A percentile compares a stretch with the other conserved stretches of the same genome.
These are phyloP conservation scores for Microcos paniculata DNA, from an alignment of 345 rosid species.

Conservation along the genomic window DNA sequence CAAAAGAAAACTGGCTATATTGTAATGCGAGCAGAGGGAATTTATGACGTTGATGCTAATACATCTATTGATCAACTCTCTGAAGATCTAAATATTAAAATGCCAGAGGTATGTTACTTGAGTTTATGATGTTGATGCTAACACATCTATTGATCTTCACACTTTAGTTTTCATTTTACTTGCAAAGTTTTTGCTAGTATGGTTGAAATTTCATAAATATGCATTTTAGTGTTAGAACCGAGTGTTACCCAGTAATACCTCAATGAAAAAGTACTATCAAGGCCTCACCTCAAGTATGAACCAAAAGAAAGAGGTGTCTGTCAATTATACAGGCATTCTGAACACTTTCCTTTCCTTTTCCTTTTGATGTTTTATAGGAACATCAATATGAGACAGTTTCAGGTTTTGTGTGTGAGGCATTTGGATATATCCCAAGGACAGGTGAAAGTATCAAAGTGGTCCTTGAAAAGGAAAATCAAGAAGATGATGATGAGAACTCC, in stretches of 20 bases:
- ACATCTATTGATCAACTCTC: conserved; percentile 95
- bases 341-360: neutral
- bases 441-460: conserved; percentile 84
- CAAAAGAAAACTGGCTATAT: conserved; percentile 98
- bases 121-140: too few relatives aligned
- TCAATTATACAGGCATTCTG: neutral
- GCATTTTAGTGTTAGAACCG: neutral
- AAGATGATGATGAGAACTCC: conserved; percentile 57
- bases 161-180: neutral
- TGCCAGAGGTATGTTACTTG: conserved; percentile 82
- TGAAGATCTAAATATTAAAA: conserved; percentile 87
- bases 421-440: conserved; percentile 96
- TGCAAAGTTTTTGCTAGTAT: neutral
- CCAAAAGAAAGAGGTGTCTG: neutral
- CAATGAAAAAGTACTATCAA: neutral
- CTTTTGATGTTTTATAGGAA: conserved; percentile 49
- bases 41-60: conserved; percentile 95
- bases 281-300: neutral
- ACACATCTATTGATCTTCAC: neutral
- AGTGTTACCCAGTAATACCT: neutral
- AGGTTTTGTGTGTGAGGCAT: conserved; percentile 92
- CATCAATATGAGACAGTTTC: conserved; percentile 98
- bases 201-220: neutral
- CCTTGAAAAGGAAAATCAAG: conserved; percentile 75
- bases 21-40: conserved; percentile 94